phyloP scores from a whole-genome alignment of 352 stramenopile genomes.

The Albugo candida region DNA sequence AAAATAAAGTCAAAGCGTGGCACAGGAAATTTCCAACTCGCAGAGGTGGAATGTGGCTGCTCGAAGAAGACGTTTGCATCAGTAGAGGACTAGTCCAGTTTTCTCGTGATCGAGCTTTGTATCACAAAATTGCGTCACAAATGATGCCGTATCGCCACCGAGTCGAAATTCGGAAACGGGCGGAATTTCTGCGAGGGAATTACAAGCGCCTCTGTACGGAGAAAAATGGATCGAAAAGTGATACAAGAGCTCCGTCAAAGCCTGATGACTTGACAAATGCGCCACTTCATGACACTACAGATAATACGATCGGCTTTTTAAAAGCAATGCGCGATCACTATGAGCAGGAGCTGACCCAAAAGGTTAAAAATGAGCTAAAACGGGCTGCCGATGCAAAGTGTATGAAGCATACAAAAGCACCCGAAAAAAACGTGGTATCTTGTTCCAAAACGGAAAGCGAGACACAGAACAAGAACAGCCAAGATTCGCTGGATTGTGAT shows the following conservation, averaged over 20 bases:
- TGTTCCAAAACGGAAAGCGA: conserved; percentile 8
- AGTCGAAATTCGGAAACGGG: conserved; percentile 45
- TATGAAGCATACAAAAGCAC: background rate
- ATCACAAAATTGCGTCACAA: conserved; percentile 27
- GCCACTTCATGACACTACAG: background rate
- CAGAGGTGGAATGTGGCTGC: conserved; percentile 26
- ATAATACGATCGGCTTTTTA: conserved; percentile 1
- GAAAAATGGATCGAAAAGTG: background rate
- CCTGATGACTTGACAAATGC: background rate
- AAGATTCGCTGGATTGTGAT: conserved; percentile 12
- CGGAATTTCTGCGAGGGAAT: conserved; percentile 16
- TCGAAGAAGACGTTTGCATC: conserved; percentile 68
- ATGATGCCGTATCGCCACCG: conserved; percentile 49
- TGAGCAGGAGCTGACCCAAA: conserved; percentile 2
- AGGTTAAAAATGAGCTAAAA: background rate
- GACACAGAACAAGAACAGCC: conserved; percentile 10
- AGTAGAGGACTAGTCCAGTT: conserved; percentile 46
- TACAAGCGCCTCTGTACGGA: background rate
- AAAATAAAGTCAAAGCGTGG: conserved; percentile 37
- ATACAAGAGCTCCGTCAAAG: background rate
- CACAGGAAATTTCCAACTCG: conserved; percentile 20
- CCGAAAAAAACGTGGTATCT: background rate
- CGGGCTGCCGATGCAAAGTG: background rate
- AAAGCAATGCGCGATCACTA: conserved; percentile 18
- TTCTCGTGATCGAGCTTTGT: conserved; percentile 35